These are phyloP conservation scores for Yamadazyma sp. DNA, from an alignment of 805 yeast genomes.

Conservation along the genomic window DNA sequence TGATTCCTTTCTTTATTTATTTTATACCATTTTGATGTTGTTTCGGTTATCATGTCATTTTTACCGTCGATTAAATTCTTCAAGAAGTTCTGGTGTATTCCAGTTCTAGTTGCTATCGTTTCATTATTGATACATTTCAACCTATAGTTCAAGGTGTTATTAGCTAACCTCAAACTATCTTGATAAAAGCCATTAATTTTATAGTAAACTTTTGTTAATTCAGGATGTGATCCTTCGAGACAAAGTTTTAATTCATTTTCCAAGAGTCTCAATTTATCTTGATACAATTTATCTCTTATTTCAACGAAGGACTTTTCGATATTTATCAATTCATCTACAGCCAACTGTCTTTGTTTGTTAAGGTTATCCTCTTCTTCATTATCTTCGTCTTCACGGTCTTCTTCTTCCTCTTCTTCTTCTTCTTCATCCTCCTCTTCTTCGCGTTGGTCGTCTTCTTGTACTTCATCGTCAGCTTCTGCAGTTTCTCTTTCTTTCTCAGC, in stretches of 20 bases:
- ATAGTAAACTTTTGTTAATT: constrained; percentile 66
- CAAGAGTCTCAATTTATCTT: constrained; percentile 72
- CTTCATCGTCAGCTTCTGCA: constrained; percentile 3
- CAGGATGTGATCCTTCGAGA: constrained; percentile 88
- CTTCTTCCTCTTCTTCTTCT: constrained; percentile 14
- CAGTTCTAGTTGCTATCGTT: constrained; percentile 73
- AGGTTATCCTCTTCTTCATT: constrained; percentile 20
- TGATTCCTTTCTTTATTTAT: constrained; percentile 84
- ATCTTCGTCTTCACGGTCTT: constrained; percentile 12
- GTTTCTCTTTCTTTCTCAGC: constrained; percentile 7
- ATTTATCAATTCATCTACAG: constrained; percentile 68
- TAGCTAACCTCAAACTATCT: constrained; percentile 52
- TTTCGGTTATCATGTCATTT: constrained; percentile 58
- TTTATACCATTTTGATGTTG: constrained; percentile 88
- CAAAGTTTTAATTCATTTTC: constrained; percentile 87
- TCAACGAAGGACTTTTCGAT: constrained; percentile 87
- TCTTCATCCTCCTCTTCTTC: constrained; percentile 2
- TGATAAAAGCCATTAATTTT: constrained; percentile 74
- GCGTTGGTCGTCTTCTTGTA: constrained; percentile 1
- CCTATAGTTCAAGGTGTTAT: constrained; percentile 51
- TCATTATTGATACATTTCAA: constrained; percentile 75
- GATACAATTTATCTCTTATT: constrained; percentile 78
- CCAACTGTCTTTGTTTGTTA: constrained; percentile 52
- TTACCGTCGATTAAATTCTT: constrained; percentile 68
- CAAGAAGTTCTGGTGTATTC: constrained; percentile 79